Percentiles rank a stretch among this genome's conserved stretches.
These are phyloP conservation scores for Rasamsonia emersonii DNA, from an alignment of 2,329 filamentous ascomycete genomes.

Conservation along the genomic window DNA sequence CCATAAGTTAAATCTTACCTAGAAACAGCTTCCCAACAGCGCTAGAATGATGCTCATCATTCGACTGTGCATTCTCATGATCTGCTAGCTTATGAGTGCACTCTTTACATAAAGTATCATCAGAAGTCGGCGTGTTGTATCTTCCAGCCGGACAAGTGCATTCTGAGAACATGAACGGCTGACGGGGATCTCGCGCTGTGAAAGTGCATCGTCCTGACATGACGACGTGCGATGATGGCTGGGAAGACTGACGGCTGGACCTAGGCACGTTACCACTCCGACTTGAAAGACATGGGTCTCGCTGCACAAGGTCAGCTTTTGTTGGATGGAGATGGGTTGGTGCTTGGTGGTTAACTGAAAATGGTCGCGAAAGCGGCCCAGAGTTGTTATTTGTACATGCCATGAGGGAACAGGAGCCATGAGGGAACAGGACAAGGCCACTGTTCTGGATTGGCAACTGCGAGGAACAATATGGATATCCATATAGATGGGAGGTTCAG, in stretches of 20 bases:
- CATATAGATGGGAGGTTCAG: too few relatives aligned
- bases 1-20: not conserved
- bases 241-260: not conserved
- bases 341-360: not conserved
- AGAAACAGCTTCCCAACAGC: too few relatives aligned
- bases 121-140: not conserved
- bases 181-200: not conserved
- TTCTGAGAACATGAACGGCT: not conserved
- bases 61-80: not conserved
- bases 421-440: too few relatives aligned
- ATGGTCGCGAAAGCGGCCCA: not conserved
- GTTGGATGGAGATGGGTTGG: too few relatives aligned
- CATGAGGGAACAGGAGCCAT: not conserved
- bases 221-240: not conserved
- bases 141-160: conserved; percentile 1
- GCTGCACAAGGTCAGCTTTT: not conserved
- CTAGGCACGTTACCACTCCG: too few relatives aligned
- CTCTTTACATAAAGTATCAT: conserved; percentile 1
- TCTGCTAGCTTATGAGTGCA: not conserved
- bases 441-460: conserved; percentile 1
- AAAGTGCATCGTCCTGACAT: conserved; percentile 1
- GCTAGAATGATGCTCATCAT: not conserved
- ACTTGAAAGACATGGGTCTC: not conserved
- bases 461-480: conserved; percentile 1
- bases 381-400: not conserved